These are phyloP conservation scores for Lunularia cruciata DNA, from an alignment of 225 moss, liverwort and hornwort genomes.

Conservation along the genomic window DNA sequence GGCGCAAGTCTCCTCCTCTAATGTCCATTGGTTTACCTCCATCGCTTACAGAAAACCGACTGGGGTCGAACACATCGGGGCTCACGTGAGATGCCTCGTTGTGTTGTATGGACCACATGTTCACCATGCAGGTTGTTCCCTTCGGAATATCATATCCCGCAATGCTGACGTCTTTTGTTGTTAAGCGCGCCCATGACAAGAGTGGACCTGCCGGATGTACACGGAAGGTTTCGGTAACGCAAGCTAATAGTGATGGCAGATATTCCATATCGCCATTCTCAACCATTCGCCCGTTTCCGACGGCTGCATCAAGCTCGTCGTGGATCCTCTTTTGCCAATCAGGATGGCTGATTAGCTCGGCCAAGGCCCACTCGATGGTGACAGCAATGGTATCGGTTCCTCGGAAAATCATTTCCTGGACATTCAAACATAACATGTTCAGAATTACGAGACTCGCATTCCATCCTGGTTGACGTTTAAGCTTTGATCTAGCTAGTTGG, in stretches of 20 bases:
- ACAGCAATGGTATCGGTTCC: slow-evolving; percentile 67
- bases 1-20: slow-evolving; percentile 54
- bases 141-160: slow-evolving; percentile 50
- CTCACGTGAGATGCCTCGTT: slow-evolving; percentile 38
- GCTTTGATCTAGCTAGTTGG: too few species aligned
- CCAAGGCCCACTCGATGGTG: slow-evolving; percentile 64
- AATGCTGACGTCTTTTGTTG: slow-evolving; percentile 42
- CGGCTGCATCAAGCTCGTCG: slow-evolving; percentile 42
- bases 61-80: slow-evolving; percentile 48
- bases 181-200: slow-evolving; percentile 66
- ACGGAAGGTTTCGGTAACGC: slow-evolving; percentile 57
- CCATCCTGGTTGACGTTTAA: too few species aligned
- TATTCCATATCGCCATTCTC: slow-evolving; percentile 44
- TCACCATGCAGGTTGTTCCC: slow-evolving; percentile 70
- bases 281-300: slow-evolving; percentile 37
- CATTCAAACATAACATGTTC: background rate
- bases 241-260: slow-evolving; percentile 50
- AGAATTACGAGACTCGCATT: background rate
- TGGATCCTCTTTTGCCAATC: slow-evolving; percentile 49
- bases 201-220: slow-evolving; percentile 63
- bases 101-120: slow-evolving; percentile 77
- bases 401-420: slow-evolving; percentile 71
- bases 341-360: slow-evolving; percentile 54
- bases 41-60: slow-evolving; percentile 28
- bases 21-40: slow-evolving; percentile 42